phyloP scores from a whole-genome alignment of 176 grass and related monocot genomes.

The Zea mays region Zm-B73-REFERENCE-NAM-5.0 NC_050098.1:124566001-124566500 shows the following conservation, averaged over 20 bases:
- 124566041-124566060: neutral
- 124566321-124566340: neutral
- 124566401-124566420: slow-evolving; percentile 19
- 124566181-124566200: slow-evolving; percentile 11
- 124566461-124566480: slow-evolving; percentile 48
- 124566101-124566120: slow-evolving; percentile 44
- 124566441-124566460: neutral
- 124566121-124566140: slow-evolving; percentile 38
- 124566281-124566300: neutral
- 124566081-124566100: slow-evolving; percentile 33
- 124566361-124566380: neutral
- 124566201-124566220: neutral
- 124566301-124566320: slow-evolving; percentile 13
- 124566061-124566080: slow-evolving; percentile 24
- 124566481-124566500: slow-evolving; percentile 43
- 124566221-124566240: slow-evolving; percentile 2
- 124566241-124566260: neutral
- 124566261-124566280: neutral
- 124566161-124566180: slow-evolving; percentile 18
- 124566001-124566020: neutral
- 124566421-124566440: slow-evolving; percentile 11
- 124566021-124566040: slow-evolving; percentile 37
- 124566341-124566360: neutral
- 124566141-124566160: slow-evolving; percentile 10
- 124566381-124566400: neutral